These are phyloP conservation scores for Ceratobasidium sp. DNA, from an alignment of 1,284 basidiomycete genomes.

Conservation along the genomic window DNA sequence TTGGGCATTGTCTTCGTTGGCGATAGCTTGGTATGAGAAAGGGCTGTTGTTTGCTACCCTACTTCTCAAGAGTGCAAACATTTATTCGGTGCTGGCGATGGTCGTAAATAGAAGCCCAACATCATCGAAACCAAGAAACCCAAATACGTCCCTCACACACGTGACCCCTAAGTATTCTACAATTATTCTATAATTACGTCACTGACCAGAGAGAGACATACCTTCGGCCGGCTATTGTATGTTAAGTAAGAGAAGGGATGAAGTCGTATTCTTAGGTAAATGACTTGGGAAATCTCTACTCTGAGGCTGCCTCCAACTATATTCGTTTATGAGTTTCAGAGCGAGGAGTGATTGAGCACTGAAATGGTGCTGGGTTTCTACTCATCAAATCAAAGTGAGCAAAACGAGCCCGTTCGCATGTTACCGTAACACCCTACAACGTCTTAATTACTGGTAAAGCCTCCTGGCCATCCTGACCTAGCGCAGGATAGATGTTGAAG, in stretches of 20 bases:
- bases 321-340: slow-evolving; percentile 5
- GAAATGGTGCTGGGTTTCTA: slow-evolving; percentile 8
- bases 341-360: slow-evolving; percentile 21
- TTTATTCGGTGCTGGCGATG: neutral
- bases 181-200: no score
- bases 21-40: neutral
- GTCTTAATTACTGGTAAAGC: neutral
- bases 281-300: no score
- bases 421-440: slow-evolving; percentile 14
- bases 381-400: neutral
- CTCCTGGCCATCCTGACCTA: slow-evolving; percentile 45
- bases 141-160: neutral
- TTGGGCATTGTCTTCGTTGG: neutral
- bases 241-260: no score
- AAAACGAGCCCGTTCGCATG: neutral
- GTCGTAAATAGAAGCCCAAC: neutral
- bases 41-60: neutral
- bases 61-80: slow-evolving; percentile 7
- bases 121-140: neutral
- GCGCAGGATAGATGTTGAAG: slow-evolving; percentile 47
- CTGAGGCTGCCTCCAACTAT: neutral
- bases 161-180: neutral
- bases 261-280: no score
- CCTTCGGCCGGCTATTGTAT: no score
- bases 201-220: no score